Evolutionary conservation across 371 early-diverging fungal species (phyloP).

Genomic region (Mortierella sp.): DNA sequence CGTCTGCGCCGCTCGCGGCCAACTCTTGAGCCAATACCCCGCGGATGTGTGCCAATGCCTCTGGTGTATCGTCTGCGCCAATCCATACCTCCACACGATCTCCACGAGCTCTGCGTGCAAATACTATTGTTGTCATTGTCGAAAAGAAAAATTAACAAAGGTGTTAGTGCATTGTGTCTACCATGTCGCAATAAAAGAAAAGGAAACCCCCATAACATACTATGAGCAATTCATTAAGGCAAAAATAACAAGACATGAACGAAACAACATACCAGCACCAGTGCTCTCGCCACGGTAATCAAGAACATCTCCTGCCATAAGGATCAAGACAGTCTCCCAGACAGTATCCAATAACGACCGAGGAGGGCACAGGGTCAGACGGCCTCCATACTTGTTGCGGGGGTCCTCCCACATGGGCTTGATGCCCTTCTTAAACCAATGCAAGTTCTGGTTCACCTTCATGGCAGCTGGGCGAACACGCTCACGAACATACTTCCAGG

Average conservation of each 20-base stretch:
- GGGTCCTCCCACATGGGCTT: constrained; percentile 75
- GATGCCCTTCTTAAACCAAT: constrained; percentile 68
- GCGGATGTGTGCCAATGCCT: constrained; percentile 42
- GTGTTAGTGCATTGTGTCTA: neutral
- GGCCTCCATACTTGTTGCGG: constrained; percentile 67
- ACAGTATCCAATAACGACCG: constrained; percentile 60
- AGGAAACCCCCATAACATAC: too few species aligned
- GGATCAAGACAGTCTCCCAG: constrained; percentile 66
- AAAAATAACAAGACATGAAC: neutral
- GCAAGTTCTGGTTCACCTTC: constrained; percentile 65
- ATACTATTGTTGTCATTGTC: constrained; percentile 35
- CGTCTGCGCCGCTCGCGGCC: constrained; percentile 48
- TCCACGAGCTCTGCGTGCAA: constrained; percentile 62
- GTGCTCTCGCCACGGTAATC: constrained; percentile 54
- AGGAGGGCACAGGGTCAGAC: constrained; percentile 61
- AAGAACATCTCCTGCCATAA: constrained; percentile 67
- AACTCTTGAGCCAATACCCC: constrained; percentile 42
- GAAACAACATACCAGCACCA: constrained; percentile 38
- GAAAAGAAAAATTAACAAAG: neutral
- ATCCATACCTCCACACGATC: constrained; percentile 75
- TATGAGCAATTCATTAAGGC: neutral
- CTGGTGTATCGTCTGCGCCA: constrained; percentile 55
- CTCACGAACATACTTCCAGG: constrained; percentile 67
- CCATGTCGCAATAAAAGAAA: neutral
- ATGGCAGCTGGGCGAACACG: constrained; percentile 60